These are phyloP conservation scores for Pelargonium citronellum DNA, from an alignment of 441 rosid genomes.

Conservation along the genomic window DNA sequence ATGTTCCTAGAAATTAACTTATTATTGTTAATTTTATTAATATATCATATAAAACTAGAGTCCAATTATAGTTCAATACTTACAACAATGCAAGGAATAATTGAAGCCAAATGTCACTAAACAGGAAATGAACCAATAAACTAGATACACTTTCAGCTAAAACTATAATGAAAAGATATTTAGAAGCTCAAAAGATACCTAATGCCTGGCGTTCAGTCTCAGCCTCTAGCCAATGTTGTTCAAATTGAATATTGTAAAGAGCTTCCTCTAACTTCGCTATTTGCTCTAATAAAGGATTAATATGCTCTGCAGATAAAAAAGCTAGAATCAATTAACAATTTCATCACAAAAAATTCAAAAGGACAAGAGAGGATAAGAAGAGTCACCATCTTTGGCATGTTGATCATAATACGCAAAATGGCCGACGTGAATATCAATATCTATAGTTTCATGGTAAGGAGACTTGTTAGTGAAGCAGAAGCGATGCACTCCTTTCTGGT, in stretches of 20 bases:
- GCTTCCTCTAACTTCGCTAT: conserved; percentile 62
- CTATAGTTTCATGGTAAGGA: conserved; percentile 63
- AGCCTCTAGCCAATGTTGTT: conserved; percentile 75
- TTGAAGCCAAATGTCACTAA: no score
- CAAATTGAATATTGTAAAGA: conserved; percentile 64
- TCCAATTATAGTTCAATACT: no score
- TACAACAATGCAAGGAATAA: no score
- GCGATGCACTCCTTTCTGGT: conserved; percentile 52
- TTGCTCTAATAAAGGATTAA: conserved; percentile 54
- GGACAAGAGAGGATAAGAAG: neutral
- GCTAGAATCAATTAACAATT: conserved; percentile 11
- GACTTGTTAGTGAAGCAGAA: conserved; percentile 69
- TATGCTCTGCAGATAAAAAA: conserved; percentile 46
- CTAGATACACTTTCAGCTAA: no score
- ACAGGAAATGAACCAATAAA: no score
- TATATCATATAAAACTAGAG: no score
- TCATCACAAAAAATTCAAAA: neutral
- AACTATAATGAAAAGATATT: neutral
- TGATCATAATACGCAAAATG: conserved; percentile 55
- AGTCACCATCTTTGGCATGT: conserved; percentile 64
- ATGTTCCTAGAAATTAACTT: no score
- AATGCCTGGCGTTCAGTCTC: conserved; percentile 72
- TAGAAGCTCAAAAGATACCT: conserved; percentile 30
- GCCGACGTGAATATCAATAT: conserved; percentile 61
- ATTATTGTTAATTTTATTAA: no score